phyloP scores from a whole-genome alignment of 2,329 filamentous ascomycete genomes.

The Colletotrichum agaves region DNA sequence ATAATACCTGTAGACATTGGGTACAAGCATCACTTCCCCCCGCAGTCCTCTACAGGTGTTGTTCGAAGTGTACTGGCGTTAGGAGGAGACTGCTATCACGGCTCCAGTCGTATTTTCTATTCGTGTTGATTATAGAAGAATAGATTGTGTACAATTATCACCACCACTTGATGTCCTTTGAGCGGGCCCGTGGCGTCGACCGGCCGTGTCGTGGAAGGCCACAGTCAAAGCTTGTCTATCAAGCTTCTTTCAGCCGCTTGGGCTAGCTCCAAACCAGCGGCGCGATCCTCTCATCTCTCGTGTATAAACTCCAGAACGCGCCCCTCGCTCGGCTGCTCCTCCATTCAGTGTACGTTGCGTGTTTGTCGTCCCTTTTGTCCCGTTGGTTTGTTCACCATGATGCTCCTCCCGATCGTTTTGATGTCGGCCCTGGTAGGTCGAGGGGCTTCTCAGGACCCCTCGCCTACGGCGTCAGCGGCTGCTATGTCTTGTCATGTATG shows the following conservation, averaged over 20 bases:
- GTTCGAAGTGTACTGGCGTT: no score
- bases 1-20: no score
- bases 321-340: background rate
- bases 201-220: constrained; percentile 9
- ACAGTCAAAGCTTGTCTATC: constrained; percentile 1
- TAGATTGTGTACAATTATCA: background rate
- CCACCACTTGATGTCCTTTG: background rate
- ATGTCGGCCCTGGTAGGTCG: background rate
- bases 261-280: constrained; percentile 13
- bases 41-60: no score
- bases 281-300: constrained; percentile 8
- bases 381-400: background rate
- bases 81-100: background rate
- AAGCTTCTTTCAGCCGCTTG: constrained; percentile 2
- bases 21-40: no score
- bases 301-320: background rate
- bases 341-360: background rate
- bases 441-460: background rate
- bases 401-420: constrained; percentile 5
- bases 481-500: background rate
- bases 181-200: background rate
- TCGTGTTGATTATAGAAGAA: background rate
- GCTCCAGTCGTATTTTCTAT: background rate
- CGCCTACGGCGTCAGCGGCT: background rate
- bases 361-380: background rate